A percentile compares a stretch with the other conserved stretches of the same genome.
Evolutionary conservation across 1,284 basidiomycete species (phyloP).

Genomic region (Cutaneotrichosporon cyanovorans): DNA sequence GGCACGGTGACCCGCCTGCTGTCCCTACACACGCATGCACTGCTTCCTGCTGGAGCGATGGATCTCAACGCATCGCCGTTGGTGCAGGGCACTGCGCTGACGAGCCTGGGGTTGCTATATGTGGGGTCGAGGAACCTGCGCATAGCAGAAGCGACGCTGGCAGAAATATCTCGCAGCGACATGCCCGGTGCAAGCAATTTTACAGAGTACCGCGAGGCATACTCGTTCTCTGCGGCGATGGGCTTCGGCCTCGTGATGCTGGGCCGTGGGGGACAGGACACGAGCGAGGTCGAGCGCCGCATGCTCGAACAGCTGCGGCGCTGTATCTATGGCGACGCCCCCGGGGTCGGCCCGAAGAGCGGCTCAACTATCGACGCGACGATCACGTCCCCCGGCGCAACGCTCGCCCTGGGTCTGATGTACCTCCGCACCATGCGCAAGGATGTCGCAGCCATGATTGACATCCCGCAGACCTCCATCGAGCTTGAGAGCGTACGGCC

Average conservation of each 20-base stretch:
- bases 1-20: conserved; percentile 81
- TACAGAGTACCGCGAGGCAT: conserved; percentile 81
- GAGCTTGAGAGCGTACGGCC: conserved; percentile 80
- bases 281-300: conserved; percentile 57
- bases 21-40: conserved; percentile 84
- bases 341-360: conserved; percentile 7
- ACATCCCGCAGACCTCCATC: conserved; percentile 69
- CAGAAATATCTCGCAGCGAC: conserved; percentile 70
- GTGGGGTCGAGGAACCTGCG: conserved; percentile 77
- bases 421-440: conserved; percentile 75
- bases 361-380: conserved; percentile 54
- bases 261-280: conserved; percentile 60
- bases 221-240: conserved; percentile 79
- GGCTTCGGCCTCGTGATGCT: conserved; percentile 95
- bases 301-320: conserved; percentile 60
- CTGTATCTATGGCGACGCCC: conserved; percentile 62
- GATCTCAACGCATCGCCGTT: conserved; percentile 84
- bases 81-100: conserved; percentile 81
- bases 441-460: conserved; percentile 76
- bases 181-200: conserved; percentile 71
- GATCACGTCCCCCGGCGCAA: conserved; percentile 81
- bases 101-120: conserved; percentile 84
- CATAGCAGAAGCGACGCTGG: conserved; percentile 84
- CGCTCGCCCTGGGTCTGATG: conserved; percentile 84
- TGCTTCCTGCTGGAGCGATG: conserved; percentile 76